Evolutionary conservation across 495 filamentous ascomycete species (phyloP).

Genomic region (Hypomontagnella submonticulosa): DNA sequence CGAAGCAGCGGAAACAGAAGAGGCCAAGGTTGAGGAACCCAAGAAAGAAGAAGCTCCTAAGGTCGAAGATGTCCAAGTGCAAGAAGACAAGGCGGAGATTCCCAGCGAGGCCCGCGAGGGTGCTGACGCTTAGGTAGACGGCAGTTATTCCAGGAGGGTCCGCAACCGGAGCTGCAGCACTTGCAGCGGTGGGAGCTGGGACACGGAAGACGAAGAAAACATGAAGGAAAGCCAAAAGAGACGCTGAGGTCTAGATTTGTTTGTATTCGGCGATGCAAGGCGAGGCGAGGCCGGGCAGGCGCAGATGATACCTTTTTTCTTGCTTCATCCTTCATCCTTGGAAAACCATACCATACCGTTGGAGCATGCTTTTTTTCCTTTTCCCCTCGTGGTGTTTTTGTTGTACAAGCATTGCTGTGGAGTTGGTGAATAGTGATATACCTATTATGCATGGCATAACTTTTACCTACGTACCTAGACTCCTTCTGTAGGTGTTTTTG

Average conservation of each 20-base stretch:
- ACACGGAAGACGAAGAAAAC: no score
- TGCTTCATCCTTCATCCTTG: no score
- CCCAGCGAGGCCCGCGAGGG: not conserved
- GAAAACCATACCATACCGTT: conserved; percentile 17
- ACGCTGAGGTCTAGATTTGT: conserved; percentile 17
- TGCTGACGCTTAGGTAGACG: conserved; percentile 4
- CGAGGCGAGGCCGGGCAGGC: conserved; percentile 16
- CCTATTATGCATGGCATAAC: conserved; percentile 41
- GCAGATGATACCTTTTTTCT: conserved; percentile 46
- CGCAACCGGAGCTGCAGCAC: not conserved
- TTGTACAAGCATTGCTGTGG: conserved; percentile 34
- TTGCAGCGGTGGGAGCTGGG: not conserved
- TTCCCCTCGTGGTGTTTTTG: conserved; percentile 13
- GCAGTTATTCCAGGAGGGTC: not conserved
- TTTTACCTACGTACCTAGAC: conserved; percentile 22
- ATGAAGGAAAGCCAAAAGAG: conserved; percentile 10
- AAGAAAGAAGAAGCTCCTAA: no score
- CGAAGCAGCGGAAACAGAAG: not conserved
- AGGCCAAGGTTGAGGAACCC: not conserved
- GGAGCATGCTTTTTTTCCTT: conserved; percentile 33
- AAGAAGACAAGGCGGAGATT: conserved; percentile 11
- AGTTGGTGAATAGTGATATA: conserved; percentile 33
- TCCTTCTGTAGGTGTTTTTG: conserved; percentile 23
- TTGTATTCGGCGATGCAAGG: conserved; percentile 34
- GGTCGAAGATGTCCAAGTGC: conserved; percentile 15